Conservation (phyloP, 140 eudicot species). For the Eryngium alpinum region DNA sequence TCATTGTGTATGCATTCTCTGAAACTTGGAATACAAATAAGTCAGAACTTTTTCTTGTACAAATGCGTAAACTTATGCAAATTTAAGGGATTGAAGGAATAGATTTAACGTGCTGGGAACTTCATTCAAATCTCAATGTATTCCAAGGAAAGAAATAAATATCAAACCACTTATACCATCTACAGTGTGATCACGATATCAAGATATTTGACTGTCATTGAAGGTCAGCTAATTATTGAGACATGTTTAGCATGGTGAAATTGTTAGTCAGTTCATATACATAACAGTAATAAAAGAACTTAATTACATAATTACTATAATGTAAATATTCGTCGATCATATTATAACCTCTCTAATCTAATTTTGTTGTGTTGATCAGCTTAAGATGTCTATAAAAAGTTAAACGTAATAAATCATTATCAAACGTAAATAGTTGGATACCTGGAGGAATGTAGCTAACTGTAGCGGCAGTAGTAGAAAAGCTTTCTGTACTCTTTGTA, state of each 20-base stretch:
- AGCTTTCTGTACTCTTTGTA: slow-evolving; percentile 62
- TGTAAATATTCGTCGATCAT: background rate
- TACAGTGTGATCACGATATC: too few species aligned
- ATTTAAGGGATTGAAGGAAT: background rate
- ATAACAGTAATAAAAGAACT: background rate
- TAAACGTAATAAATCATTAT: background rate
- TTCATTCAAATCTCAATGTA: background rate
- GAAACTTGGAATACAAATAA: slow-evolving; percentile 26
- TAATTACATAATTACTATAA: background rate
- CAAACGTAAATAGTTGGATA: slow-evolving; percentile 16
- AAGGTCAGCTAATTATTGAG: background rate
- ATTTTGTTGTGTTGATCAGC: background rate
- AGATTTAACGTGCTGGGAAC: background rate
- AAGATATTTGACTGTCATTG: background rate
- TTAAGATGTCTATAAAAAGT: background rate
- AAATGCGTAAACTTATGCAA: background rate
- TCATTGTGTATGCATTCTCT: slow-evolving; percentile 91
- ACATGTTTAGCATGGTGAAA: background rate
- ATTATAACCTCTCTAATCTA: background rate
- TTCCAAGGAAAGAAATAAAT: background rate
- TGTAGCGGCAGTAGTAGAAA: slow-evolving; percentile 68
- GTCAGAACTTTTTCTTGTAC: background rate
- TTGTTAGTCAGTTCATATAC: background rate
- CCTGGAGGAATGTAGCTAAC: slow-evolving; percentile 90
- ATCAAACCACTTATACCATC: background rate